These are phyloP conservation scores for Dactylonectria estremocensis DNA, from an alignment of 2,329 filamentous ascomycete species.

Conservation along the genomic window DNA sequence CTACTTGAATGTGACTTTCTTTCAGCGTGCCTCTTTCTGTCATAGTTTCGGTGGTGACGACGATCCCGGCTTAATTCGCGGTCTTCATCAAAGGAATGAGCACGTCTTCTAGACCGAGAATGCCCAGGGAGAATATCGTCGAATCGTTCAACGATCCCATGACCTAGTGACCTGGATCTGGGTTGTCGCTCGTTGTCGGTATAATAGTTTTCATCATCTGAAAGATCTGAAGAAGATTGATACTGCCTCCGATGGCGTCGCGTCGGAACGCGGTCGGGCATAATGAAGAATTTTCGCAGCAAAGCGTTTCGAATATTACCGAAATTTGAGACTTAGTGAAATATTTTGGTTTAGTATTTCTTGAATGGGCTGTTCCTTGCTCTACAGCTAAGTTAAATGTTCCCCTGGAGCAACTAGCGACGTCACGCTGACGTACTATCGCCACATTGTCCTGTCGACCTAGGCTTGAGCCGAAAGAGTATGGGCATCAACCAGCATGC, in stretches of 20 bases:
- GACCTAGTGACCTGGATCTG: neutral
- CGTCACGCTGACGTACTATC: too few relatives aligned
- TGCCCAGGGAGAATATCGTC: conserved; percentile 2
- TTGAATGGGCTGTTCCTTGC: conserved; percentile 3
- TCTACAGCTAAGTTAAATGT: neutral
- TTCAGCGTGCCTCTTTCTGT: conserved; percentile 6
- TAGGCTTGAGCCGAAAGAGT: too few relatives aligned
- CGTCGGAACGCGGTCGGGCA: conserved; percentile 5
- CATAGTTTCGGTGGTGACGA: neutral
- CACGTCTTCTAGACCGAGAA: conserved; percentile 1
- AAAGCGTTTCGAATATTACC: conserved; percentile 2
- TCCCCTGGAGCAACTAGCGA: too few relatives aligned
- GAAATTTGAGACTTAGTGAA: conserved; percentile 7
- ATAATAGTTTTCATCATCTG: conserved; percentile 6
- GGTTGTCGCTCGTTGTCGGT: conserved; percentile 1
- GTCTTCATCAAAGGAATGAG: neutral
- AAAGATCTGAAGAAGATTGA: too few relatives aligned
- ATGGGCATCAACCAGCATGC: too few relatives aligned
- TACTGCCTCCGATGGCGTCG: conserved; percentile 2
- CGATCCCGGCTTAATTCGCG: conserved; percentile 2
- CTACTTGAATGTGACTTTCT: conserved; percentile 3
- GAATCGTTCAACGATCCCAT: conserved; percentile 5
- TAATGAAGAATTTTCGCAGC: conserved; percentile 2
- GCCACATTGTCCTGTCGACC: too few relatives aligned
- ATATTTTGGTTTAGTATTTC: neutral